Evolutionary conservation across 768 basidiomycete species (phyloP), one percentile per base, ranked within the genome.

Genomic region (Mycena sanguinolenta): DNA sequence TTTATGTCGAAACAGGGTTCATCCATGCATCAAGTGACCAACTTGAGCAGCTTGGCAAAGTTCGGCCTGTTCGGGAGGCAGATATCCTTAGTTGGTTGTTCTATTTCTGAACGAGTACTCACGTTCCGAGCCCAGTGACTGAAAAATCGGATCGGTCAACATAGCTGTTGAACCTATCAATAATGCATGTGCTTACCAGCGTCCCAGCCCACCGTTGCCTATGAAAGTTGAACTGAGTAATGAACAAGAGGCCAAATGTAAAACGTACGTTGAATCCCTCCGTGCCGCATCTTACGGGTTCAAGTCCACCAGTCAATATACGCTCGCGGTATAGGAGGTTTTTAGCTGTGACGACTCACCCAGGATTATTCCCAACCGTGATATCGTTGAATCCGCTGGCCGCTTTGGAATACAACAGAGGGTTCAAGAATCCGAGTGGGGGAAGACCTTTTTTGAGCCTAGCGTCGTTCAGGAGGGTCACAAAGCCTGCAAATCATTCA

Each of bases 401-500:
- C 1, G 79, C 82, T 50, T 74, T 79, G n/a, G 78, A 77, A 72
- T 92, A 92, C 10, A 92, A 66, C 61, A 90, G 81, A 0, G 90
- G 90, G 75, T 92, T 92, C 71, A 92, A 80, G 81, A 91, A 91
- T 7, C 90, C 91, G 2, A 92, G 79, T 19, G 89, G 57, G 7
- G 80, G 74, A n/a, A 82, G 81, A 0, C 82, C 82, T 0, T 81
- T 82, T 2, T 74, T 76, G 32, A 91, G 71, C 19, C 89, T 84
- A 7, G 83, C 87, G 59, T 92, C 89, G 59, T 92, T 92, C 53
- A 93, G 77, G 65, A 92, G 84, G 1, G 90, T 83, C 6, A 92
- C 81, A 58, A 93, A 83, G 25, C 84, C 88, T 7, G 90, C 21
- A 19, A 2, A 50, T 12, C 13, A 49, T 25, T 34, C 21, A 12